Conservation (phyloP, 1,284 basidiomycete genomes). For the Xerocomus nothofagi region DNA sequence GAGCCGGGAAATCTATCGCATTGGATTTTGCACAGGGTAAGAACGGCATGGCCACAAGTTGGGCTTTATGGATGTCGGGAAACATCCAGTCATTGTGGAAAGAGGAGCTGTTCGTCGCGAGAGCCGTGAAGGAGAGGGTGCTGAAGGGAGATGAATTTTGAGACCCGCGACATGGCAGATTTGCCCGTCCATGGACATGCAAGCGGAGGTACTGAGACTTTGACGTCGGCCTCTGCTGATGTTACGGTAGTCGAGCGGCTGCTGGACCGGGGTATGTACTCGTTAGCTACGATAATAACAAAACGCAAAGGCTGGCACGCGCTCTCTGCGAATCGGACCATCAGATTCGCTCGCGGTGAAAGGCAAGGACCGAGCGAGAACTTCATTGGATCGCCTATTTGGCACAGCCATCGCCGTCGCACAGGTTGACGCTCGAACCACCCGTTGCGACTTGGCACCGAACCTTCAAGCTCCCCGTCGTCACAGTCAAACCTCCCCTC, state of each 20-base stretch:
- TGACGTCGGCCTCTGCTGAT: background rate
- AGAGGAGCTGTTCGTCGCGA: conserved; percentile 56
- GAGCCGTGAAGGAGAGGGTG: conserved; percentile 46
- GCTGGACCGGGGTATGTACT: conserved; percentile 7
- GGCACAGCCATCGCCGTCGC: conserved; percentile 15
- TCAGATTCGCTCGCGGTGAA: no score
- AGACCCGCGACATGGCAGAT: no score
- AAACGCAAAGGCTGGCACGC: no score
- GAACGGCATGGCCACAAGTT: conserved; percentile 14
- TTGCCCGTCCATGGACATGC: no score
- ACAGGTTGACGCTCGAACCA: background rate
- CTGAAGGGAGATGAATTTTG: conserved; percentile 38
- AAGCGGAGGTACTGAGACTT: background rate
- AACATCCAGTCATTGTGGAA: conserved; percentile 40
- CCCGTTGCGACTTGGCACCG: background rate
- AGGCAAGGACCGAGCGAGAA: no score
- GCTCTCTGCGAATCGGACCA: no score
- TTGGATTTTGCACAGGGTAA: background rate
- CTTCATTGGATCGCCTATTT: no score
- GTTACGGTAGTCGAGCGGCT: conserved; percentile 4
- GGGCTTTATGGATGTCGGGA: conserved; percentile 36
- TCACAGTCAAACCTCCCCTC: conserved; percentile 11
- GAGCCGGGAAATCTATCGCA: conserved; percentile 30
- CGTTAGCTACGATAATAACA: conserved; percentile 2
- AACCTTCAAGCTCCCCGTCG: conserved; percentile 1